phyloP scores from a whole-genome alignment of 2,329 filamentous ascomycete species.

The Penicillium thymicola region DNA sequence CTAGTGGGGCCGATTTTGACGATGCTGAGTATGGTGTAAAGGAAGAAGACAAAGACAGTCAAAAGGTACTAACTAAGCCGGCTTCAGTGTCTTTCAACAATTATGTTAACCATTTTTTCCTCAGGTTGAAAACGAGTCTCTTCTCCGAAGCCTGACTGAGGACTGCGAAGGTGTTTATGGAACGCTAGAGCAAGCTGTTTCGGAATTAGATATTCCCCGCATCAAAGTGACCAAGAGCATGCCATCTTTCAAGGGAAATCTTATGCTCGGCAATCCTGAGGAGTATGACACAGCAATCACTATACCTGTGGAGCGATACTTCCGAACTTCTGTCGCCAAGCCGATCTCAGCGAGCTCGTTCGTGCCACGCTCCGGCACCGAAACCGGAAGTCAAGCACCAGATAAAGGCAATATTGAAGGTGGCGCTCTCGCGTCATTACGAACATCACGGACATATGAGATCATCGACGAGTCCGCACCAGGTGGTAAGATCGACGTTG shows the following conservation, averaged over 20 bases:
- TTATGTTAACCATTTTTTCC: conserved; percentile 4
- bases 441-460: conserved; percentile 73
- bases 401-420: conserved; percentile 13
- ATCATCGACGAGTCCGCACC: conserved; percentile 70
- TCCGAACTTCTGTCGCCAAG: conserved; percentile 74
- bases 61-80: conserved; percentile 55
- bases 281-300: conserved; percentile 70
- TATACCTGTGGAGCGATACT: conserved; percentile 88
- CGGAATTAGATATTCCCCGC: conserved; percentile 72
- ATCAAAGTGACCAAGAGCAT: conserved; percentile 74
- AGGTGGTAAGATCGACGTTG: conserved; percentile 77
- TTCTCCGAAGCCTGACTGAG: conserved; percentile 63
- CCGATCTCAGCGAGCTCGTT: conserved; percentile 76
- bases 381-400: conserved; percentile 32
- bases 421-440: conserved; percentile 64
- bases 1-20: conserved; percentile 87
- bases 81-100: background rate
- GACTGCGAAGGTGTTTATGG: conserved; percentile 71
- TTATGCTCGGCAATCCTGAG: conserved; percentile 76
- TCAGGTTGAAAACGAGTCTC: conserved; percentile 67
- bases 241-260: conserved; percentile 71
- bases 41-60: conserved; percentile 74
- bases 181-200: conserved; percentile 82
- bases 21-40: conserved; percentile 86
- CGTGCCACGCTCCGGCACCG: conserved; percentile 52